Percentiles rank a stretch among this genome's conserved stretches.
phyloP scores from a whole-genome alignment of 1,139 yeast species.

The Debaryomycetaceae sp. region DNA sequence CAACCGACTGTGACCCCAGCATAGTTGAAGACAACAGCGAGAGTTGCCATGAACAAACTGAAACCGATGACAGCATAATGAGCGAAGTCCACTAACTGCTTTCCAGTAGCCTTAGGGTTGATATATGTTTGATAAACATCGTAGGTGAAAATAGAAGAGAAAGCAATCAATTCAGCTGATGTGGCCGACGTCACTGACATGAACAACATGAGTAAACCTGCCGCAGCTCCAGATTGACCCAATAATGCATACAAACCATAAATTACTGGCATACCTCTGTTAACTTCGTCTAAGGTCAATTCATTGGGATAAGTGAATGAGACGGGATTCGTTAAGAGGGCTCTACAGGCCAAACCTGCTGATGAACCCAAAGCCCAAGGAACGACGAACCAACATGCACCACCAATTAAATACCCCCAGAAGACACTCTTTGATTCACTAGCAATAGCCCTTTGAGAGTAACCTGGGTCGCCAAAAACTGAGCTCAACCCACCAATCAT shows the following conservation, averaged over 20 bases:
- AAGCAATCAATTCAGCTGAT: constrained; percentile 34
- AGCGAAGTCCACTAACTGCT: constrained; percentile 21
- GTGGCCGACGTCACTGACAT: constrained; percentile 35
- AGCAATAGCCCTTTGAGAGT: constrained; percentile 31
- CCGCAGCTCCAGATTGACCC: constrained; percentile 32
- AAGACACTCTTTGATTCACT: constrained; percentile 28
- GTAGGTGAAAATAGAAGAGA: constrained; percentile 31
- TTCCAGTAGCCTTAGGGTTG: constrained; percentile 28
- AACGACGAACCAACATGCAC: constrained; percentile 31
- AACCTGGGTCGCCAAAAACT: constrained; percentile 42
- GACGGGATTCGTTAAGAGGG: not conserved
- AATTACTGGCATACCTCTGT: constrained; percentile 38
- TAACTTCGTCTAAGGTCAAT: constrained; percentile 63
- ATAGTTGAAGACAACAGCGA: constrained; percentile 24
- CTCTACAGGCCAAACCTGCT: constrained; percentile 3
- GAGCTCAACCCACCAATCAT: constrained; percentile 28
- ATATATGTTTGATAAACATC: constrained; percentile 28
- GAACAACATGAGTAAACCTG: constrained; percentile 28
- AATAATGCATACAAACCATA: constrained; percentile 16
- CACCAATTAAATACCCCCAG: constrained; percentile 31
- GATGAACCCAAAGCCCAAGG: constrained; percentile 34
- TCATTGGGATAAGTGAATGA: constrained; percentile 57
- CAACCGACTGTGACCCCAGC: constrained; percentile 24
- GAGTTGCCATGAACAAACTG: constrained; percentile 21
- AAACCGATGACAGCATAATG: constrained; percentile 21